Evolutionary conservation across 2,329 filamentous ascomycete genomes (phyloP), one percentile per base, ranked within the genome.

Genomic region (Zopfia rhizophila): DNA sequence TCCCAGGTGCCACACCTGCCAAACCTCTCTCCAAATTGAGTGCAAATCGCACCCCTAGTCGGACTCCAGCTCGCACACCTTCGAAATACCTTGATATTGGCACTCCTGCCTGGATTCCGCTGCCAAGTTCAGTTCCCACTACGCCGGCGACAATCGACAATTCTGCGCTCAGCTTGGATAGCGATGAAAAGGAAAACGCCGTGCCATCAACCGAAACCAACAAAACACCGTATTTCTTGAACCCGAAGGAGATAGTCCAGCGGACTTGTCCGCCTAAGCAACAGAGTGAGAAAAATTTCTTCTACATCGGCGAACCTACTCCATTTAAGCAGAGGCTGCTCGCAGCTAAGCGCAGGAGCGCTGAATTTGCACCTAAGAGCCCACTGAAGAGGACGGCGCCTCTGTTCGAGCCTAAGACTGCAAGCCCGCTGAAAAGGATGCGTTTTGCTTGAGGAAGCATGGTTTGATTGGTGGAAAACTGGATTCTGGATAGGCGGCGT

Each of bases 211-310:
- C 43, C 16, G 36, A 47, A 31, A 54, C 28, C 22, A 17, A 40
- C 24, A 38, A 37, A 25, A 28, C 24, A 19, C 23, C 50, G 68
- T 69, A 40, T 55, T 72, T 28, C 68, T 69, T 30, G 67, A 69
- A 25, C 63, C 73, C 31, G 66, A 70, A n/a, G 45, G 25, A 66
- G 68, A 49, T 68, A 69, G 70, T 78, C 3, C 79, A 81, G 44
- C 75, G 79, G 59, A 82, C 80, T 1, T 80, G 78, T 45, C 81
- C 81, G 1, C 78, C 80, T 1, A 83, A 83, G 60, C 76, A 79
- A 13, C 58, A 46, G 23, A 59, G 56, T 32, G 16, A 22, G 7
- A 13, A 14, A 13, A 38, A 13, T 25, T 38, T 14, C 8, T n/a
- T 8, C n/a, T 27, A n/a, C 8, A 27, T 27, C 2, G 6, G 21